Evolutionary conservation across 495 filamentous ascomycete species (phyloP), one percentile per base, ranked within the genome.

Genomic region (Paragyromitra xinjiangensis): DNA sequence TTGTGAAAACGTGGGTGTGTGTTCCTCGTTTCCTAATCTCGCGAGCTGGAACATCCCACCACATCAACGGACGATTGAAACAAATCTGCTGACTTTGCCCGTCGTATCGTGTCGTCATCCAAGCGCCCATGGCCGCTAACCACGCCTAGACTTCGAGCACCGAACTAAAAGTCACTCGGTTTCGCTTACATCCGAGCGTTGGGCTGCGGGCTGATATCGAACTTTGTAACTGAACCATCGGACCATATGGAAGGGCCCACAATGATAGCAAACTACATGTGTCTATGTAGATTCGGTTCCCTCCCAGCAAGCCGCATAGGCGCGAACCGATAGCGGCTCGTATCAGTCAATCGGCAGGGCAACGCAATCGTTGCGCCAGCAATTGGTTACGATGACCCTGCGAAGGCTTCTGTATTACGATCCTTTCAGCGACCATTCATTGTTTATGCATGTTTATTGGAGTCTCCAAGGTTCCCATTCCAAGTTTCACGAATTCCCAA

Each of bases 11-110:
- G 42, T 48, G 55, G 19, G 56, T 26, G 29, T 16, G 56, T 26
- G 29, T 24, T n/a, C 53, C 53, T 51, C 37, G 34, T 71, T 71
- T 71, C 69, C 34, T 62, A 24, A 51, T 39, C 39, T 24, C 14
- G 56, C 16, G 53, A 51, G 6, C 40, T 53, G 48, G 45, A 45
- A 63, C 56, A 71, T 19, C 19, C 24, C 22, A 63, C 55, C 56
- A 37, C 42, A 6, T 34, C 3, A 34, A 34, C 29, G 29, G 29
- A 34, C 16, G 19, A 5, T 48, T 19, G 29, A 73, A 73, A 67
- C 53, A 73, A 63, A 55, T 48, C 71, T 67, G 42, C 71, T 51
- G 70, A 73, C 71, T 75, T 4, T 12, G 11, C 29, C 37, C 26
- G 26, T n/a, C 12, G 14, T 55, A 64, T 51, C 26, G n/a, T 68